Evolutionary conservation across 139 green algal species (phyloP), one percentile per base, ranked within the genome.

Genomic region (Nannochloris sp.): DNA sequence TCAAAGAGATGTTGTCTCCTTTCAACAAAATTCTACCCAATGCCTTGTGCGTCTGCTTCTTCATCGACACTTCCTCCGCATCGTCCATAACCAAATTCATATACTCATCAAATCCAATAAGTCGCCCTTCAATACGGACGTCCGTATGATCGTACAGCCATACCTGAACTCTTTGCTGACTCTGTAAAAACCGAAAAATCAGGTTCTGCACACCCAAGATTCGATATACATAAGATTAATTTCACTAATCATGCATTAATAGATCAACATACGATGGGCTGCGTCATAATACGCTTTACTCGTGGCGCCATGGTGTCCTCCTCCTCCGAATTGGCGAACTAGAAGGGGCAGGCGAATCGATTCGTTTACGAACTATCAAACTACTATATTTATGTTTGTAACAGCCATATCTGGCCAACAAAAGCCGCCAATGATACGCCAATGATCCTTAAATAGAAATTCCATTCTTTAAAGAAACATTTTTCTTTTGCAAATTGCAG

Each of bases 51-150:
- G 81, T 95, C 67, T 95, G 89, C 31, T 85, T 86, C 80, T 98
- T 98, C 26, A 92, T 50, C 5, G 84, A 97, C 6, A 98, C 82
- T 80, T 99, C 94, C 65, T 97, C 92, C 10, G 92, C 91, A 46
- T 97, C 94, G 48, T 99, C 93, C 49, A 99, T 74, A 59, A 98
- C 93, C 29, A 99, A 73, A 70, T 99, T 99, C 94, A 99, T 99
- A 84, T 98, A 98, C 76, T 99, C 93, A 71, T 99, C 94, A 64
- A 99, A 98, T 1, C 94, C 88, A 72, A 81, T 76, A 55, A 64
- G 29, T 5, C 31, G 10, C 5, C 66, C 94, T 67, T 99, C 94
- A 16, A 99, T 88, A 0, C 87, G 69, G 44, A 95, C 56, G 73
- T 98, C 92, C 11, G 67, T 83, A 63, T 98, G 88, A 44, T 98